Evolutionary conservation across 305 asterid genomes (phyloP).

Genomic region (Fraxinus latifolia): DNA sequence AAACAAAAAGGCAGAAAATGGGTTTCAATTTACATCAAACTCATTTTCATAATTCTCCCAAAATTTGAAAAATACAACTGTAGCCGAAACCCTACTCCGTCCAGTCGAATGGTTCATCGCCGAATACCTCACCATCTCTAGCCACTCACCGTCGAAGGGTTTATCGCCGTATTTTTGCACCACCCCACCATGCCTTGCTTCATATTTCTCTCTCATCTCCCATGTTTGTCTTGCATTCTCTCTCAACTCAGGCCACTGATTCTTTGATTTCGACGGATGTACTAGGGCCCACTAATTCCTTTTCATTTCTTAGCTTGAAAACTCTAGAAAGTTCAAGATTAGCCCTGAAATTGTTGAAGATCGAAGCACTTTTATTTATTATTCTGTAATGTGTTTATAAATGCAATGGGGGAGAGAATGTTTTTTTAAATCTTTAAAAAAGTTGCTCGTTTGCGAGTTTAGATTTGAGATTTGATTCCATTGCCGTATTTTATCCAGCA

Average conservation of each 20-base stretch:
- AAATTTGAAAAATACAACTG: no score
- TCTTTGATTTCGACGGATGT: constrained; percentile 36
- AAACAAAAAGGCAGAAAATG: no score
- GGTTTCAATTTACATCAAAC: no score
- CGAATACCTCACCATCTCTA: no score
- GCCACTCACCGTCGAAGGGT: no score
- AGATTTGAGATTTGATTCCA: no score
- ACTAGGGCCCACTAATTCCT: constrained; percentile 2
- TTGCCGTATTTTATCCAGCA: no score
- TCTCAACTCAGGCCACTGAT: constrained; percentile 26
- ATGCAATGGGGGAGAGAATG: constrained; percentile 1
- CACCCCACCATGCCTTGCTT: constrained; percentile 26
- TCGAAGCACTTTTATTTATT: constrained; percentile 27
- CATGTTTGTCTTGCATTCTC: constrained; percentile 4
- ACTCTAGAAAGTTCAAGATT: neutral
- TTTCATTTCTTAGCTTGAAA: neutral
- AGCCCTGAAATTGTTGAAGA: constrained; percentile 34
- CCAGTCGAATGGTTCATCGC: no score
- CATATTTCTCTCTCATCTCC: neutral
- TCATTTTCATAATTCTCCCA: no score
- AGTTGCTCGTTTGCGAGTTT: neutral
- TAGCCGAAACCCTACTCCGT: no score
- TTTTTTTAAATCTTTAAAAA: constrained; percentile 21
- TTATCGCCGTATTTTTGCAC: constrained; percentile 24
- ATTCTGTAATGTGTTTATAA: constrained; percentile 24